Evolutionary conservation across 768 basidiomycete genomes (phyloP).

Genomic region (Hypsizygus marmoreus): DNA sequence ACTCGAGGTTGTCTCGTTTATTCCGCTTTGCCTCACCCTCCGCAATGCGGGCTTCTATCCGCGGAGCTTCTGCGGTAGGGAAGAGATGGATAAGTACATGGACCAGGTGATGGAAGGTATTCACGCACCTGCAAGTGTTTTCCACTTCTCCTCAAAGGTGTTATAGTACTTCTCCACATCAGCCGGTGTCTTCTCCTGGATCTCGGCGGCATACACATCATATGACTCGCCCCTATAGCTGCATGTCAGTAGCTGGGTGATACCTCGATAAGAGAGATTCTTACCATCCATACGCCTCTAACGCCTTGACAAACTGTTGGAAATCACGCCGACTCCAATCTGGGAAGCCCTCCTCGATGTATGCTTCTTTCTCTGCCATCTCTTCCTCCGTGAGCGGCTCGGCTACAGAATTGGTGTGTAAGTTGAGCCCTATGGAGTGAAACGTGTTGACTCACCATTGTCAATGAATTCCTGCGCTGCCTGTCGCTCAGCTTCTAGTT

Average conservation of each 20-base stretch:
- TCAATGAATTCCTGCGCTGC: slow-evolving; percentile 89
- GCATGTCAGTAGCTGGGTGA: background rate
- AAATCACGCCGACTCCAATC: slow-evolving; percentile 94
- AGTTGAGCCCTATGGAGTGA: background rate
- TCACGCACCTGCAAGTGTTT: slow-evolving; percentile 71
- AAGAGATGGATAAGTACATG: background rate
- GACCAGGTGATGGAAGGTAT: background rate
- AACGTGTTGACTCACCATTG: slow-evolving; percentile 60
- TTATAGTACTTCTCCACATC: slow-evolving; percentile 79
- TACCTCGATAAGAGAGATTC: slow-evolving; percentile 20
- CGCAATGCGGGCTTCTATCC: slow-evolving; percentile 80
- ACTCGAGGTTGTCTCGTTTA: slow-evolving; percentile 79
- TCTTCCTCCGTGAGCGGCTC: slow-evolving; percentile 92
- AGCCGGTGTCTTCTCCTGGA: slow-evolving; percentile 79
- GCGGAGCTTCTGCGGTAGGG: slow-evolving; percentile 63
- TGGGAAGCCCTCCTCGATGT: slow-evolving; percentile 77
- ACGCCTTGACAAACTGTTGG: slow-evolving; percentile 81
- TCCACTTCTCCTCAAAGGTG: slow-evolving; percentile 89
- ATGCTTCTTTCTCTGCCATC: slow-evolving; percentile 74
- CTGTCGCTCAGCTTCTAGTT: slow-evolving; percentile 76
- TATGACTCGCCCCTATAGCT: slow-evolving; percentile 60
- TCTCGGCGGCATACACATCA: slow-evolving; percentile 75
- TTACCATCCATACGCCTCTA: slow-evolving; percentile 73
- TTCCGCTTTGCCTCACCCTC: slow-evolving; percentile 91
- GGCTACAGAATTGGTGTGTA: slow-evolving; percentile 44